Evolutionary conservation across 2,329 filamentous ascomycete genomes (phyloP), one percentile per base, ranked within the genome.

Genomic region (Xylaria digitata): DNA sequence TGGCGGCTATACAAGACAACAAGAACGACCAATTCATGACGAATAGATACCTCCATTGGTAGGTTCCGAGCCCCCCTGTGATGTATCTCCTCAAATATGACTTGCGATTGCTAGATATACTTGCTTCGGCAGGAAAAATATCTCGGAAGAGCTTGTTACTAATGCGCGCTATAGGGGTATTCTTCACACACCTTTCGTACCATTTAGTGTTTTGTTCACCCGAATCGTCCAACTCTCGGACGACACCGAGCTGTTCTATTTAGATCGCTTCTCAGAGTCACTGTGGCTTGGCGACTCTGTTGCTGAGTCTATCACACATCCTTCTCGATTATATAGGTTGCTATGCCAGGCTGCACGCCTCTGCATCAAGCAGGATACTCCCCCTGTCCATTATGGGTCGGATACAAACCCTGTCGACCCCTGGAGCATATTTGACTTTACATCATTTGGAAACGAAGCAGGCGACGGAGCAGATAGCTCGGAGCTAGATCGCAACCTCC

Each of bases 131-230:
- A 13, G 6, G 19, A 30, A 17, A 7, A 9, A n/a, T n/a, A n/a
- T n/a, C n/a, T n/a, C n/a, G n/a, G n/a, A 23, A 50, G 46, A 23
- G 17, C 26, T 15, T 2, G 54, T 48, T 26, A 17, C 59, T 30
- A 19, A 66, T 48, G 42, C 23, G 8, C 5, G 8, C 9, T 15
- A 19, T n/a, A 81, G 80, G 79, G 74, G 76, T 1, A 71, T 81
- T 3, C 53, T 80, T 1, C 74, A 80, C 19, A 73, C 68, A 1
- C 79, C 80, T 3, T 81, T 81, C 63, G 75, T 79, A 1, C 75
- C 80, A 1, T 81, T 80, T 56, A 80, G 74, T 52, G 78, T 81
- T 4, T 46, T 81, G 0, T 78, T 81, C 55, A 76, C 74, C 0
- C 74, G 73, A 7, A 73, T 72, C 4, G 69, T 80, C 30, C 73